phyloP scores from a whole-genome alignment of 1,139 yeast species.

The Zygoascus sp. region DNA sequence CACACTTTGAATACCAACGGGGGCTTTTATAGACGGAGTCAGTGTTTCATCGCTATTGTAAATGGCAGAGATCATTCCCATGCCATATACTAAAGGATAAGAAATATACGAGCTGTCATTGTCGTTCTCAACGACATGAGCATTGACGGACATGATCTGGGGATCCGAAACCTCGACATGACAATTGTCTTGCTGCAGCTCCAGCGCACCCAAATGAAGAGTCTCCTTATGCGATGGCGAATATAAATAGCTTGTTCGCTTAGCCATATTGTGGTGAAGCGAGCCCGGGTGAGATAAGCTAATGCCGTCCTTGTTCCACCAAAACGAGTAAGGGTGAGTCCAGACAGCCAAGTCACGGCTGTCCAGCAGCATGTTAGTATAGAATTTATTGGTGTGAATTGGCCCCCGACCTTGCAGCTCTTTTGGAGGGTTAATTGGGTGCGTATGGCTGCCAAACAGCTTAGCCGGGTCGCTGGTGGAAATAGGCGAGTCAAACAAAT shows the following conservation, averaged over 20 bases:
- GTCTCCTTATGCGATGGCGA: slow-evolving; percentile 18
- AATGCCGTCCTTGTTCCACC: slow-evolving; percentile 42
- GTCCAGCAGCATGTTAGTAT: slow-evolving; percentile 65
- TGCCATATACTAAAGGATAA: slow-evolving; percentile 55
- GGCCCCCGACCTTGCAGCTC: slow-evolving; percentile 40
- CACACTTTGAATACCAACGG: slow-evolving; percentile 45
- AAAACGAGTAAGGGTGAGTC: slow-evolving; percentile 77
- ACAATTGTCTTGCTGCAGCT: slow-evolving; percentile 42
- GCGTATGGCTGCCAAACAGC: slow-evolving; percentile 47
- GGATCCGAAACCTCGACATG: slow-evolving; percentile 10
- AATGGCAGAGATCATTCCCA: slow-evolving; percentile 64
- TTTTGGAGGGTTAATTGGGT: slow-evolving; percentile 41
- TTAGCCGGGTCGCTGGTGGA: slow-evolving; percentile 46
- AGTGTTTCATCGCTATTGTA: slow-evolving; percentile 49
- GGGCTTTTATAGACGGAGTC: slow-evolving; percentile 48
- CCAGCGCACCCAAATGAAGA: slow-evolving; percentile 25
- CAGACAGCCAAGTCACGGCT: slow-evolving; percentile 57
- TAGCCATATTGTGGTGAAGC: background rate
- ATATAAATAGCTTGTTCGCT: background rate
- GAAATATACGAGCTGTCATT: slow-evolving; percentile 14
- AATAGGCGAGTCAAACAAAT: slow-evolving; percentile 26
- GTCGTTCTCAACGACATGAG: slow-evolving; percentile 5
- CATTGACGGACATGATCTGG: slow-evolving; percentile 8
- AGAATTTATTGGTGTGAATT: slow-evolving; percentile 73
- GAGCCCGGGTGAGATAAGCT: slow-evolving; percentile 10